Evolutionary conservation across 139 green algal genomes (phyloP).

Genomic region (Micractinium conductrix): DNA sequence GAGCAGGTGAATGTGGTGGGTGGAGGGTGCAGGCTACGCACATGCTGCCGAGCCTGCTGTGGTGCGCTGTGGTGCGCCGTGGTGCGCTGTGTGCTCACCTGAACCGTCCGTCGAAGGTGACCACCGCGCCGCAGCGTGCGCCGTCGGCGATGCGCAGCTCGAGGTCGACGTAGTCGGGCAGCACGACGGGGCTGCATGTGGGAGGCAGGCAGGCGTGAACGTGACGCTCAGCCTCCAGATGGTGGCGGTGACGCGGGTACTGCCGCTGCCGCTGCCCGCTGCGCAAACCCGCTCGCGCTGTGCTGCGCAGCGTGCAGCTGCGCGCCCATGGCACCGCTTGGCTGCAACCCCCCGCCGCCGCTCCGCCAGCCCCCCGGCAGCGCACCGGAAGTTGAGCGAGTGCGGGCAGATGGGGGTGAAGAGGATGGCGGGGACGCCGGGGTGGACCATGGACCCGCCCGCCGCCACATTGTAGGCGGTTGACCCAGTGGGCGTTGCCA

Average conservation of each 20-base stretch:
- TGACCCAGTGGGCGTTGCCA: slow-evolving; percentile 94
- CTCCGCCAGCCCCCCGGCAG: not conserved
- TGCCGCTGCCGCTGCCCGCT: too few species aligned
- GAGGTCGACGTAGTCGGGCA: slow-evolving; percentile 93
- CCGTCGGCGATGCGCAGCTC: slow-evolving; percentile 82
- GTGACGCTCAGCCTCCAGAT: too few species aligned
- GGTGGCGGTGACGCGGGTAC: too few species aligned
- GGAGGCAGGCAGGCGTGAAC: too few species aligned
- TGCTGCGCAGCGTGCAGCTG: not conserved
- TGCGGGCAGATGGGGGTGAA: slow-evolving; percentile 97
- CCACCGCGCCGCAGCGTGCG: slow-evolving; percentile 85
- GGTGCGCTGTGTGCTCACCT: slow-evolving; percentile 85
- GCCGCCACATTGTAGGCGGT: slow-evolving; percentile 93
- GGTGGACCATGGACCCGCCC: slow-evolving; percentile 89
- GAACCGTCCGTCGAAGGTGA: slow-evolving; percentile 93
- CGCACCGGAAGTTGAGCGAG: slow-evolving; percentile 90
- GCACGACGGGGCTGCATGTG: slow-evolving; percentile 55
- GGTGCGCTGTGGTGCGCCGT: too few species aligned
- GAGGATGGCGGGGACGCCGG: slow-evolving; percentile 87
- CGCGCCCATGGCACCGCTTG: too few species aligned
- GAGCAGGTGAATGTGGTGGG: too few species aligned
- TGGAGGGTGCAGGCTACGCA: not conserved
- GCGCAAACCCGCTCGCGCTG: too few species aligned
- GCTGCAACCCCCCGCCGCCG: too few species aligned
- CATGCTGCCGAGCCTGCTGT: slow-evolving; percentile 51